Evolutionary conservation across 139 green algal species (phyloP).

Genomic region (Coccomyxa sp.): DNA sequence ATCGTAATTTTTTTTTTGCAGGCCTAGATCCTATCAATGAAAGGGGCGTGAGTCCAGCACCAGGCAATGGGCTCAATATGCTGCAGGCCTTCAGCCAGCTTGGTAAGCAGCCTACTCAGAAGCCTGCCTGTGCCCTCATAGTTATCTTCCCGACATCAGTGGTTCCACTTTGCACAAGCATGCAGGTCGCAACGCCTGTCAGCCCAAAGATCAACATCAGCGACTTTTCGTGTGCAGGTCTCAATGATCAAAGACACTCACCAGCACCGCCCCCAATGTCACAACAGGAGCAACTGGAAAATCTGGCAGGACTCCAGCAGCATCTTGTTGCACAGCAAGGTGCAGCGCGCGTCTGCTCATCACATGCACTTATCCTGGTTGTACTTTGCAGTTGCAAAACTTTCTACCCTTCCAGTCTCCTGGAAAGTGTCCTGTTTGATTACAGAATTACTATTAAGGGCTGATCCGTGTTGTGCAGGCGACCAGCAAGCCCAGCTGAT

Average conservation of each 20-base stretch:
- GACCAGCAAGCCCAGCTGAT: background rate
- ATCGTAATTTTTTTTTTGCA: slow-evolving; percentile 10
- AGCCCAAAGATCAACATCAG: background rate
- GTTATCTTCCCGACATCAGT: background rate
- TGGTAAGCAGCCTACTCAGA: slow-evolving; percentile 1
- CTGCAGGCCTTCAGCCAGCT: slow-evolving; percentile 50
- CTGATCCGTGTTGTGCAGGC: background rate
- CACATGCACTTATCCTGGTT: background rate
- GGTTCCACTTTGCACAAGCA: background rate
- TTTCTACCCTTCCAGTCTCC: too few relatives aligned
- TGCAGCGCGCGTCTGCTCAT: background rate
- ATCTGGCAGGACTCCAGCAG: slow-evolving; percentile 9
- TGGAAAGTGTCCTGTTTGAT: too few relatives aligned
- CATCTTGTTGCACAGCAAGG: slow-evolving; percentile 10
- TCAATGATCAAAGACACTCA: background rate
- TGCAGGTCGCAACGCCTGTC: background rate
- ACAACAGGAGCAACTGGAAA: slow-evolving; percentile 15
- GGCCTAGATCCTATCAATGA: slow-evolving; percentile 67
- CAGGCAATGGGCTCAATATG: slow-evolving; percentile 18
- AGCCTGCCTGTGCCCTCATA: too few relatives aligned
- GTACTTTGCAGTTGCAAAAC: too few relatives aligned
- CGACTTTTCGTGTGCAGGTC: background rate
- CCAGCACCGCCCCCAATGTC: slow-evolving; percentile 5
- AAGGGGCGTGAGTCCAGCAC: slow-evolving; percentile 22
- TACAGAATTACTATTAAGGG: too few relatives aligned